phyloP scores from a whole-genome alignment of 192 early-diverging fungal species.

The Mortierella alpina region DNA sequence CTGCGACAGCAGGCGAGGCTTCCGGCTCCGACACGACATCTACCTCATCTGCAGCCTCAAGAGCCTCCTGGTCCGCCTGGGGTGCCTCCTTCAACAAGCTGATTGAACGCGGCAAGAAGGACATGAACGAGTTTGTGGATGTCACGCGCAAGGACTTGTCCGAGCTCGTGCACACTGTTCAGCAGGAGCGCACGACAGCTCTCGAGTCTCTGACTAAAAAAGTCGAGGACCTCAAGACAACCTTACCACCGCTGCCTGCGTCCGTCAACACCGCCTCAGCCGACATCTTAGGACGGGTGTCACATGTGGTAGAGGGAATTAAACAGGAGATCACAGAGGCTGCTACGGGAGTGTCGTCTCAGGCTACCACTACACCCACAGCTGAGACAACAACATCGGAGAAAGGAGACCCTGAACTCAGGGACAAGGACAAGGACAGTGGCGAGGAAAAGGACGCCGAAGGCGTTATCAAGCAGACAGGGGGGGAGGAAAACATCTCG shows the following conservation, averaged over 20 bases:
- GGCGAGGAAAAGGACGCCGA: not conserved
- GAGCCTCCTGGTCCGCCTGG: constrained; percentile 44
- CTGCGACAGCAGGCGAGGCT: not conserved
- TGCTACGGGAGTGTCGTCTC: constrained; percentile 26
- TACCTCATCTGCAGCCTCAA: constrained; percentile 18
- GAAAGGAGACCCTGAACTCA: not conserved
- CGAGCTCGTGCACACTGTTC: constrained; percentile 59
- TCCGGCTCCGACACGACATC: not conserved
- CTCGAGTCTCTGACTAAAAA: constrained; percentile 34
- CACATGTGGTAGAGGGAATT: constrained; percentile 36
- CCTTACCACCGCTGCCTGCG: constrained; percentile 27
- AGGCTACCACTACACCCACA: not conserved
- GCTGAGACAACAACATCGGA: not conserved
- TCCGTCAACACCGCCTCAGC: constrained; percentile 36
- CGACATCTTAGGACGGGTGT: constrained; percentile 33
- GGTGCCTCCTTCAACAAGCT: constrained; percentile 50
- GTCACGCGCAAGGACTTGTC: constrained; percentile 63
- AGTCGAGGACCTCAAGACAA: constrained; percentile 45
- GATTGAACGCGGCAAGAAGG: constrained; percentile 52
- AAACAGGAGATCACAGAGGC: constrained; percentile 46
- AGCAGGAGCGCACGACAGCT: constrained; percentile 54
- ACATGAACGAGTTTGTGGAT: constrained; percentile 59
- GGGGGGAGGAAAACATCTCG: not conserved
- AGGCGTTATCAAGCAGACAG: not conserved
- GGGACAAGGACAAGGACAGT: not conserved